These are phyloP conservation scores for Acarospora socialis DNA, from an alignment of 2,329 filamentous ascomycete species.

Conservation along the genomic window DNA sequence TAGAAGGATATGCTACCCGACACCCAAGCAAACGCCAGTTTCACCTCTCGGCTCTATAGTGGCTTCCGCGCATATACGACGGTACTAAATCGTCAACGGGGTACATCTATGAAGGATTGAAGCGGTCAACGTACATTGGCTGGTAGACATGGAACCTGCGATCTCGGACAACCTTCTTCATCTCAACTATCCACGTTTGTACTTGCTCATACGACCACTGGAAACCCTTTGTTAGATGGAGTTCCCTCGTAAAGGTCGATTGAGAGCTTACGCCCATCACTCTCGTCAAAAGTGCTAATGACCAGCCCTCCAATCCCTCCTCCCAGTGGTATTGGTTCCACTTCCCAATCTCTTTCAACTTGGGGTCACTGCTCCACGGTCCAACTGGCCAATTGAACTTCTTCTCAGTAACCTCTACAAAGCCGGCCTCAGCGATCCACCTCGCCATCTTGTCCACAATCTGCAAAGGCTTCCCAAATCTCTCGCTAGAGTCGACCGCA, in stretches of 20 bases:
- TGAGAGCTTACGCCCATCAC: slow-evolving; percentile 14
- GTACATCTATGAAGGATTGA: background rate
- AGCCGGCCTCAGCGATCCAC: slow-evolving; percentile 25
- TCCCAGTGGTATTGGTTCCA: slow-evolving; percentile 18
- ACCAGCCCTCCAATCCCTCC: slow-evolving; percentile 19
- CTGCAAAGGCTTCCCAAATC: slow-evolving; percentile 17
- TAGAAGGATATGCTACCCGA: no score
- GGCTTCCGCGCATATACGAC: slow-evolving; percentile 14
- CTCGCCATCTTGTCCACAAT: slow-evolving; percentile 17
- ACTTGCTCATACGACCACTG: slow-evolving; percentile 20
- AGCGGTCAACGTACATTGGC: slow-evolving; percentile 12
- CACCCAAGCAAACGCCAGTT: no score
- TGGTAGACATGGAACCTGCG: slow-evolving; percentile 15
- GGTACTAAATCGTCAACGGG: slow-evolving; percentile 3
- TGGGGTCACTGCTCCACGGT: slow-evolving; percentile 25
- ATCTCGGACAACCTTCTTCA: slow-evolving; percentile 12
- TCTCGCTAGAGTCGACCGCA: slow-evolving; percentile 10
- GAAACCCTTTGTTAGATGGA: background rate
- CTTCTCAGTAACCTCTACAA: slow-evolving; percentile 30
- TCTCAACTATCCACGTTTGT: slow-evolving; percentile 14
- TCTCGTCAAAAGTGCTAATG: slow-evolving; percentile 16
- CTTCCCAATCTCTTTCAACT: slow-evolving; percentile 25
- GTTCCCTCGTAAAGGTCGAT: background rate
- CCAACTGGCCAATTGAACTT: slow-evolving; percentile 29
- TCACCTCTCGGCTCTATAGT: background rate